phyloP scores from a whole-genome alignment of 2,329 filamentous ascomycete species.

The Xylaria sp. region DNA sequence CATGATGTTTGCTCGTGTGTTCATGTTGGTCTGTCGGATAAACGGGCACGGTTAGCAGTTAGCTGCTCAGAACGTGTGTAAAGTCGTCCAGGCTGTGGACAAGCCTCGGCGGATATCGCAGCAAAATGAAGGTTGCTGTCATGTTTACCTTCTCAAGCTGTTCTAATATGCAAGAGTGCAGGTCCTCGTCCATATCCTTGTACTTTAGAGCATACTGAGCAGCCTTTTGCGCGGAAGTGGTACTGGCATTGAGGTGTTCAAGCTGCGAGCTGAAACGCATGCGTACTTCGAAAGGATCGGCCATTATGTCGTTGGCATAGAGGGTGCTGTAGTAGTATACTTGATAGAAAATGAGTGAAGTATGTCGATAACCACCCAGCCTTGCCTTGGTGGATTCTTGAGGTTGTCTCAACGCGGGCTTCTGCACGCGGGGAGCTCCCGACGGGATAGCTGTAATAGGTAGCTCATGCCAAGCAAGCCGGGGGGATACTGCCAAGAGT shows the following conservation, averaged over 20 bases:
- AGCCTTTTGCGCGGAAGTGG: slow-evolving; percentile 89
- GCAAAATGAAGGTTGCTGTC: neutral
- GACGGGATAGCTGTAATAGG: too few species aligned
- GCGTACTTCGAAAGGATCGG: slow-evolving; percentile 96
- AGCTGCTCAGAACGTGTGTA: neutral
- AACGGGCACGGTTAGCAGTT: slow-evolving; percentile 22
- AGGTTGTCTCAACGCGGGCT: slow-evolving; percentile 28
- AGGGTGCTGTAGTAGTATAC: neutral
- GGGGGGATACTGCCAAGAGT: slow-evolving; percentile 13
- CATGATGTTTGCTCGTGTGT: slow-evolving; percentile 97
- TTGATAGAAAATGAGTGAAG: neutral
- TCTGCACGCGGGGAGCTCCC: slow-evolving; percentile 24
- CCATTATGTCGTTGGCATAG: slow-evolving; percentile 55
- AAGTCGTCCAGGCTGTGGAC: neutral
- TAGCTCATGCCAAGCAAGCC: neutral
- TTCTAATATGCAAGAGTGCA: slow-evolving; percentile 97
- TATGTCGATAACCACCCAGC: neutral
- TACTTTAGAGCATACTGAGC: slow-evolving; percentile 95
- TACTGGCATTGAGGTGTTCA: slow-evolving; percentile 89
- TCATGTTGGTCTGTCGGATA: slow-evolving; percentile 82
- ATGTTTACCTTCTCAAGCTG: slow-evolving; percentile 80
- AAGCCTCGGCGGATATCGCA: neutral
- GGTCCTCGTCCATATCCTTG: slow-evolving; percentile 93
- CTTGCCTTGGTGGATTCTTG: neutral
- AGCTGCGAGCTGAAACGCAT: slow-evolving; percentile 95